Evolutionary conservation across 2,329 filamentous ascomycete species (phyloP).

Genomic region (Sclerotinia trifoliorum): DNA sequence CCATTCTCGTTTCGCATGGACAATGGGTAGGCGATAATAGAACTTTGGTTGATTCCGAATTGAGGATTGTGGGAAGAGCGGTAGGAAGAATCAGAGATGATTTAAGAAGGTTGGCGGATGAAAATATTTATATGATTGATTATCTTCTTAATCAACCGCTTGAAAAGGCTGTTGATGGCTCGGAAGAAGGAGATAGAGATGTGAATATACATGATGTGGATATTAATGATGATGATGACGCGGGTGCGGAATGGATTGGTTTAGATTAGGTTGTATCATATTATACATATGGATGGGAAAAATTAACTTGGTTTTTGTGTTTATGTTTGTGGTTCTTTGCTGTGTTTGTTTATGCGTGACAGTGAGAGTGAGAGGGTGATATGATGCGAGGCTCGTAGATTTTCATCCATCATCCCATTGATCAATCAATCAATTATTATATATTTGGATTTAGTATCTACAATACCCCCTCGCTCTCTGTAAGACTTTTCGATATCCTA

Average conservation of each 20-base stretch:
- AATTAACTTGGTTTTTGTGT: not conserved
- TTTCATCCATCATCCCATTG: too few relatives aligned
- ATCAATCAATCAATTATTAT: too few relatives aligned
- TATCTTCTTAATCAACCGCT: conserved; percentile 65
- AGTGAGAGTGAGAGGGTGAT: too few relatives aligned
- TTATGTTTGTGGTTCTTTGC: not conserved
- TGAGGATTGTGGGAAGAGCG: conserved; percentile 78
- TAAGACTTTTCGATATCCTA: too few relatives aligned
- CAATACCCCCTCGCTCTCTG: too few relatives aligned
- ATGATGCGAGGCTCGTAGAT: too few relatives aligned
- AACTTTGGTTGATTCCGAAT: conserved; percentile 76
- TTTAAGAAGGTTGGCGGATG: conserved; percentile 77
- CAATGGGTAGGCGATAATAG: conserved; percentile 79
- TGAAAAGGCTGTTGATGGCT: conserved; percentile 34
- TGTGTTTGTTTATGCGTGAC: not conserved
- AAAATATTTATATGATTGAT: conserved; percentile 86
- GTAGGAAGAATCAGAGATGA: conserved; percentile 79
- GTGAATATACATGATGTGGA: conserved; percentile 39
- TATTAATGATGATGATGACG: conserved; percentile 40
- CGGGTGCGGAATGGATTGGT: conserved; percentile 53
- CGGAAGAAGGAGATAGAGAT: conserved; percentile 41
- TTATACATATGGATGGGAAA: not conserved
- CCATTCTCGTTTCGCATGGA: conserved; percentile 77
- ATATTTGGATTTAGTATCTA: too few relatives aligned
- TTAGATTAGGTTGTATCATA: conserved; percentile 43